Percentiles rank a stretch among this genome's conserved stretches.
Evolutionary conservation across 1,139 yeast species (phyloP).

Genomic region (Debaryomycetaceae sp.): DNA sequence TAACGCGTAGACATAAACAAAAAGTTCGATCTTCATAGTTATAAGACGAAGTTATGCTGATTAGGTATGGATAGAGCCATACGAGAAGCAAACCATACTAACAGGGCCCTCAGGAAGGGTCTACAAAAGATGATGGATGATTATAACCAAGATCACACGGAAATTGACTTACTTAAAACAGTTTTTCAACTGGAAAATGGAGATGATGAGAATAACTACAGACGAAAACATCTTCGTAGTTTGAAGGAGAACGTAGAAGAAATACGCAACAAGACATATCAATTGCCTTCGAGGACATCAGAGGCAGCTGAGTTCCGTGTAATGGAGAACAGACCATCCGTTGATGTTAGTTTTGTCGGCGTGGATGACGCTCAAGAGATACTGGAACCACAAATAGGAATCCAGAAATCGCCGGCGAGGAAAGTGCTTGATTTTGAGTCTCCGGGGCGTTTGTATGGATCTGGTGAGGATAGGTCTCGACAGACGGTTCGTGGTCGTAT

Average conservation of each 20-base stretch:
- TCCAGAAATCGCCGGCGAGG: not conserved
- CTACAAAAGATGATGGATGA: conserved; percentile 7
- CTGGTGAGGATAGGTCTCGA: not conserved
- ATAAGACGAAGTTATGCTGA: not conserved
- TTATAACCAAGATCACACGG: conserved; percentile 9
- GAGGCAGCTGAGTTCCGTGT: not conserved
- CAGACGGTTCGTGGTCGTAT: not conserved
- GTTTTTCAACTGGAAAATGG: conserved; percentile 5
- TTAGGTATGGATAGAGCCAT: conserved; percentile 5
- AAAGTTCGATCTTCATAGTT: not conserved
- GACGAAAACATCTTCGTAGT: conserved; percentile 6
- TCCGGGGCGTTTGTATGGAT: not conserved
- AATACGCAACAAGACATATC: conserved; percentile 10
- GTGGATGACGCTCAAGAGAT: not conserved
- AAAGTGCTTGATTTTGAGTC: not conserved
- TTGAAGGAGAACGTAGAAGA: conserved; percentile 10
- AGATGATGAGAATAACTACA: conserved; percentile 4
- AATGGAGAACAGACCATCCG: not conserved
- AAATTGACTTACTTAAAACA: conserved; percentile 7
- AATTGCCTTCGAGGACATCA: conserved; percentile 7
- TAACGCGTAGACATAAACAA: conserved; percentile 1
- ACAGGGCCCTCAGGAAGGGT: conserved; percentile 6
- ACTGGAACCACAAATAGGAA: not conserved
- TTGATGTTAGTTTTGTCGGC: not conserved
- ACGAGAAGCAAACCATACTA: conserved; percentile 6